A percentile compares a stretch with the other conserved stretches of the same genome.
Conservation (phyloP, 2,329 filamentous ascomycete genomes). For the Alternaria hordeiaustralica region DNA sequence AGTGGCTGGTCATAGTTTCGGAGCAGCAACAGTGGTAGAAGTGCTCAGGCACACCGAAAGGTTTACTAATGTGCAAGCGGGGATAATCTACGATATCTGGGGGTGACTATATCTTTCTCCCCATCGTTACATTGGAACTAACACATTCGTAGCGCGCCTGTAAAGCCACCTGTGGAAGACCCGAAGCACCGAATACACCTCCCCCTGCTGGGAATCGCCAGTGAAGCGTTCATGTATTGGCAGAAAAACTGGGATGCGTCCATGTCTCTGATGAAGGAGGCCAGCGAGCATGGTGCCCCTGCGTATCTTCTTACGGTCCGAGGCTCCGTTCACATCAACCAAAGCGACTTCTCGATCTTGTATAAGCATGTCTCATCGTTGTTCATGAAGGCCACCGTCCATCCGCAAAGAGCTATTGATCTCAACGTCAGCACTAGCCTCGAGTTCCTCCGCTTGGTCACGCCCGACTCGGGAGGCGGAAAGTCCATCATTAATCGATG, state of each 20-base stretch:
- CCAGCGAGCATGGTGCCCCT: constrained; percentile 54
- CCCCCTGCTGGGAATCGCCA: constrained; percentile 69
- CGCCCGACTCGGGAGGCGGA: constrained; percentile 45
- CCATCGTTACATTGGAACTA: background rate
- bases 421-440: constrained; percentile 67
- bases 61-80: constrained; percentile 66
- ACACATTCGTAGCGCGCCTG: constrained; percentile 51
- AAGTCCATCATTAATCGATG: constrained; percentile 57
- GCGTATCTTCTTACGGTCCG: constrained; percentile 56
- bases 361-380: constrained; percentile 66
- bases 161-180: constrained; percentile 52
- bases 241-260: constrained; percentile 67
- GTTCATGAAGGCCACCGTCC: constrained; percentile 68
- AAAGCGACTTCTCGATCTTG: constrained; percentile 70
- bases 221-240: constrained; percentile 76
- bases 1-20: constrained; percentile 71
- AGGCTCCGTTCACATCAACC: constrained; percentile 70
- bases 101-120: constrained; percentile 41
- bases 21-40: constrained; percentile 68
- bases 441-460: constrained; percentile 65
- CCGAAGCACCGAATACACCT: constrained; percentile 56
- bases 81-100: constrained; percentile 72
- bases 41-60: constrained; percentile 62
- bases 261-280: constrained; percentile 64
- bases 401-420: constrained; percentile 67